Evolutionary conservation across 441 rosid species (phyloP).

Genomic region (Mallotus japonicus): DNA sequence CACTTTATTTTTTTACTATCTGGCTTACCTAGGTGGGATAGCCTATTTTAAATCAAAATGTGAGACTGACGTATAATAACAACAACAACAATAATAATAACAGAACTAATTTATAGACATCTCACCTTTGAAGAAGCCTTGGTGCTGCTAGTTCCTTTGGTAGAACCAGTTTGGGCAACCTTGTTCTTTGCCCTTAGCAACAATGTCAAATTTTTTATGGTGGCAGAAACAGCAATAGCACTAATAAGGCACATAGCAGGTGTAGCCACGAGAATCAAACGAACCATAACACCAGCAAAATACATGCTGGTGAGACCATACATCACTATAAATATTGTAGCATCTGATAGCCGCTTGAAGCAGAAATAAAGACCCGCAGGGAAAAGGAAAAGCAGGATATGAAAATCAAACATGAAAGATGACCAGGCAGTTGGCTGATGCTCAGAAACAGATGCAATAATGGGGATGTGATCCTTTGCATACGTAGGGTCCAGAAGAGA

Average conservation of each 20-base stretch:
- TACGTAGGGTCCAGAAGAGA: conserved; percentile 96
- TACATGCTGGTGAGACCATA: conserved; percentile 99
- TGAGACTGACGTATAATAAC: background rate
- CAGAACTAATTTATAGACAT: conserved; percentile 11
- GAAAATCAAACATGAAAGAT: conserved; percentile 98
- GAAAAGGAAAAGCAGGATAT: conserved; percentile 94
- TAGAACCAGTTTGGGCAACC: conserved; percentile 58
- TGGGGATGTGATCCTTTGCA: conserved; percentile 96
- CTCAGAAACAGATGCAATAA: conserved; percentile 98
- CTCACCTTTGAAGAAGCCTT: conserved; percentile 88
- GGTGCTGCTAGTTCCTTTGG: conserved; percentile 61
- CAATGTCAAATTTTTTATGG: conserved; percentile 74
- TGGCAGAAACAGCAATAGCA: conserved; percentile 94
- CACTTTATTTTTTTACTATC: no score
- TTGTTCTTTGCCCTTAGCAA: conserved; percentile 72
- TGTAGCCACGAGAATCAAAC: conserved; percentile 93
- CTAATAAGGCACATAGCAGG: conserved; percentile 96
- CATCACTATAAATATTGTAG: conserved; percentile 96
- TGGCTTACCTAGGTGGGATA: no score
- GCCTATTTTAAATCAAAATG: background rate
- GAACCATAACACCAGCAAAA: conserved; percentile 99
- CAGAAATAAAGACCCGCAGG: conserved; percentile 99
- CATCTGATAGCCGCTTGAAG: conserved; percentile 94
- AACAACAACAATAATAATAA: no score
- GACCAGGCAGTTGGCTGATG: conserved; percentile 99